Conservation (phyloP, 768 basidiomycete species). For the Tricholoma hemisulphureum region DNA sequence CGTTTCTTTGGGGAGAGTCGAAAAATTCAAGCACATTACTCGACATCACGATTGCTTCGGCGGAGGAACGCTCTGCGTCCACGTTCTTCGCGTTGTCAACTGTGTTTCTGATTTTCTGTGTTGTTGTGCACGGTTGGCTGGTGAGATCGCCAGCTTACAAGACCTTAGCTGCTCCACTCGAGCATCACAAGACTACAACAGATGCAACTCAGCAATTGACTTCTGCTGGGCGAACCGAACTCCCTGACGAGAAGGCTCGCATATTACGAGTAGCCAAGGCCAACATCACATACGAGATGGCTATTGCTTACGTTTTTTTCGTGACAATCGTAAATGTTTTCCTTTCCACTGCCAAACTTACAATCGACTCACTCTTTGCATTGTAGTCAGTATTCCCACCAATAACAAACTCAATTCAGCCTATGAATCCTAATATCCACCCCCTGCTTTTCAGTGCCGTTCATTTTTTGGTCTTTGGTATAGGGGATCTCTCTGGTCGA, state of each 20-base stretch:
- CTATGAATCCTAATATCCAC: slow-evolving; percentile 64
- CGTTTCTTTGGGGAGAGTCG: slow-evolving; percentile 51
- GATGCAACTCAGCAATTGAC: slow-evolving; percentile 38
- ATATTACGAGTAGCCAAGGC: slow-evolving; percentile 56
- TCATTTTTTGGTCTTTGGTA: slow-evolving; percentile 76
- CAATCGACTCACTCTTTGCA: slow-evolving; percentile 8
- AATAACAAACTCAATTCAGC: slow-evolving; percentile 72
- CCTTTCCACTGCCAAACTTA: neutral
- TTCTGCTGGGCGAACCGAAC: slow-evolving; percentile 24
- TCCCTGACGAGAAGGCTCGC: slow-evolving; percentile 36
- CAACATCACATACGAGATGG: slow-evolving; percentile 69
- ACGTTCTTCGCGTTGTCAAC: slow-evolving; percentile 74
- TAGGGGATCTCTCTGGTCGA: slow-evolving; percentile 71
- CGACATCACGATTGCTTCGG: slow-evolving; percentile 33
- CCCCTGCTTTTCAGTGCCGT: slow-evolving; percentile 80
- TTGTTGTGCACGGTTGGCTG: slow-evolving; percentile 57
- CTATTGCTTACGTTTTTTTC: slow-evolving; percentile 72
- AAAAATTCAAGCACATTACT: slow-evolving; percentile 25
- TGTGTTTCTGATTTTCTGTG: slow-evolving; percentile 55
- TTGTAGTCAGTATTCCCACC: slow-evolving; percentile 82
- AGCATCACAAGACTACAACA: slow-evolving; percentile 29
- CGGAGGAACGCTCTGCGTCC: slow-evolving; percentile 69
- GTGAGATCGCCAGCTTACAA: slow-evolving; percentile 59
- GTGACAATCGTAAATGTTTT: slow-evolving; percentile 68
- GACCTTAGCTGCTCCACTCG: slow-evolving; percentile 47